These are phyloP conservation scores for Colletotrichum orchidophilum DNA, from an alignment of 2,329 filamentous ascomycete species.

Conservation along the genomic window DNA sequence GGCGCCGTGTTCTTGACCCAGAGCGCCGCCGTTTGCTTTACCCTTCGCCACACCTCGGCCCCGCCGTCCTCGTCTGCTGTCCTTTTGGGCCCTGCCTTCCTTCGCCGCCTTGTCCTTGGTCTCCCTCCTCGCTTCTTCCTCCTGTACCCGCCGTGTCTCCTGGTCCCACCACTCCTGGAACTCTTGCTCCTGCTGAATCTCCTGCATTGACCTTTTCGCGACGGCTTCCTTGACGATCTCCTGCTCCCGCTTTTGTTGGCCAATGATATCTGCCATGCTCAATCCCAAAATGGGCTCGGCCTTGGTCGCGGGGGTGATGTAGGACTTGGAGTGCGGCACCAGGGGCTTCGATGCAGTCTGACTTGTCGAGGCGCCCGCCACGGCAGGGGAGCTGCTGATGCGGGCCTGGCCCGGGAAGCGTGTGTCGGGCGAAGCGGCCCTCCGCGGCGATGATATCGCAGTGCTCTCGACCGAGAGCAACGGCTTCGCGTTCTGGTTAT, in stretches of 20 bases:
- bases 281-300: constrained; percentile 73
- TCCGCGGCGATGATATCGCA: constrained; percentile 50
- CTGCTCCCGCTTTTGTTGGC: constrained; percentile 86
- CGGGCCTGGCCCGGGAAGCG: constrained; percentile 68
- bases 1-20: neutral
- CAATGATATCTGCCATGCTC: constrained; percentile 88
- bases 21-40: neutral
- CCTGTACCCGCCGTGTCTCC: constrained; percentile 77
- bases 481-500: constrained; percentile 49
- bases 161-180: constrained; percentile 98
- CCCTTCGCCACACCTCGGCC: constrained; percentile 41
- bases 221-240: constrained; percentile 83
- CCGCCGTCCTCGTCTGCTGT: constrained; percentile 27
- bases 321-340: constrained; percentile 69
- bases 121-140: constrained; percentile 62
- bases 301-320: constrained; percentile 65
- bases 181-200: constrained; percentile 96
- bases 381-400: constrained; percentile 45
- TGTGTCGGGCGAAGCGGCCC: constrained; percentile 70
- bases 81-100: constrained; percentile 44
- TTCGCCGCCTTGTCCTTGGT: constrained; percentile 52
- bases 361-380: constrained; percentile 39
- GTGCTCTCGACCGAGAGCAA: constrained; percentile 54
- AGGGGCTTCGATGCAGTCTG: constrained; percentile 51
- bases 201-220: constrained; percentile 87